Conservation (phyloP, 208 protist genomes). For the Leishmania tarentolae region DNA sequence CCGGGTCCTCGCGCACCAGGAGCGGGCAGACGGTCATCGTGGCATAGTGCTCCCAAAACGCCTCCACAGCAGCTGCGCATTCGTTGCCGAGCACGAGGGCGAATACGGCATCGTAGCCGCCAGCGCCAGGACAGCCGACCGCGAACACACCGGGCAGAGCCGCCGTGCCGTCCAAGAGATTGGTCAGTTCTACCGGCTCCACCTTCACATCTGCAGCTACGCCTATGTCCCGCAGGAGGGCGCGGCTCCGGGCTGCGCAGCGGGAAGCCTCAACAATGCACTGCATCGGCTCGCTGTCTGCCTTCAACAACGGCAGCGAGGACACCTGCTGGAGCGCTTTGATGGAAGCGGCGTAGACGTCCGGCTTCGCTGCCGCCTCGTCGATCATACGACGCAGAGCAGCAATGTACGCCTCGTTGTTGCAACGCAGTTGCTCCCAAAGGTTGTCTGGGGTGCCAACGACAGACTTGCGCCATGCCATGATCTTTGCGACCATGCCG, state of each 20-base stretch:
- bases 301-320: not conserved
- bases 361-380: slow-evolving; percentile 18
- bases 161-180: slow-evolving; percentile 84
- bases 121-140: slow-evolving; percentile 93
- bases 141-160: slow-evolving; percentile 89
- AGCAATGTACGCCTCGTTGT: slow-evolving; percentile 76
- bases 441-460: slow-evolving; percentile 42
- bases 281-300: slow-evolving; percentile 23
- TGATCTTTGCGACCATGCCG: slow-evolving; percentile 94
- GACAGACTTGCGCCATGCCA: slow-evolving; percentile 85
- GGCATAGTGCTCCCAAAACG: slow-evolving; percentile 75
- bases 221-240: slow-evolving; percentile 81
- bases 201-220: slow-evolving; percentile 76
- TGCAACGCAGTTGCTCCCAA: slow-evolving; percentile 67
- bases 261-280: slow-evolving; percentile 48
- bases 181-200: slow-evolving; percentile 86
- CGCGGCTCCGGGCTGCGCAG: slow-evolving; percentile 48
- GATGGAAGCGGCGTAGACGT: slow-evolving; percentile 36
- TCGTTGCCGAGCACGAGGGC: slow-evolving; percentile 81
- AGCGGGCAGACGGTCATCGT: slow-evolving; percentile 76
- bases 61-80: slow-evolving; percentile 54
- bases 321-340: slow-evolving; percentile 20
- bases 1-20: slow-evolving; percentile 76
- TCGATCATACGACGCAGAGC: slow-evolving; percentile 48
- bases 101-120: slow-evolving; percentile 95